Conservation (phyloP, 225 moss, liverwort and hornwort species). For the Lunularia cruciata region DNA sequence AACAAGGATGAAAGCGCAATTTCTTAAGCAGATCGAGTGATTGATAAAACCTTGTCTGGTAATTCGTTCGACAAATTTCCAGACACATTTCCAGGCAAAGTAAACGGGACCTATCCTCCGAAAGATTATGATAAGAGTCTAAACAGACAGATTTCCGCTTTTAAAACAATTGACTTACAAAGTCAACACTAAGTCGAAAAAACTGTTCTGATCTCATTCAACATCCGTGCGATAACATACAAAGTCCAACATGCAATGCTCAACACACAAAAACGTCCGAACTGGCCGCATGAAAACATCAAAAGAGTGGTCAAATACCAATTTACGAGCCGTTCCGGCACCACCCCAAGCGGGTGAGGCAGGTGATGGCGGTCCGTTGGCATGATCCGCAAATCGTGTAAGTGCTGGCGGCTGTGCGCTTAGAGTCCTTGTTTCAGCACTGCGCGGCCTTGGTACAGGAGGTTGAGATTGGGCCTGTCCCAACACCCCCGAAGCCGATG, state of each 20-base stretch:
- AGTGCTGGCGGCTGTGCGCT: conserved; percentile 46
- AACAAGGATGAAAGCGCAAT: too few relatives aligned
- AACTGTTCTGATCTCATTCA: too few relatives aligned
- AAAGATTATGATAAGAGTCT: too few relatives aligned
- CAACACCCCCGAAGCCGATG: conserved; percentile 82
- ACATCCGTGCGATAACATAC: too few relatives aligned
- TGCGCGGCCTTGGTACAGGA: conserved; percentile 68
- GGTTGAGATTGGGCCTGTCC: conserved; percentile 77
- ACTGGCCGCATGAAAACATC: not conserved
- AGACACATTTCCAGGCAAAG: too few relatives aligned
- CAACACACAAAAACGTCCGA: not conserved
- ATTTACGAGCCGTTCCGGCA: conserved; percentile 61
- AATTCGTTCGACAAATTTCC: too few relatives aligned
- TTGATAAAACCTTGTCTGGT: too few relatives aligned
- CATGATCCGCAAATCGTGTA: conserved; percentile 72
- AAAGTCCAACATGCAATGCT: not conserved
- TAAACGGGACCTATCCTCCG: too few relatives aligned
- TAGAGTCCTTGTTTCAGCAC: conserved; percentile 65
- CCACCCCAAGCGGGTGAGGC: conserved; percentile 69
- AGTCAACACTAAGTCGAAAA: too few relatives aligned
- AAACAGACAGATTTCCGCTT: too few relatives aligned
- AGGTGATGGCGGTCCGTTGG: conserved; percentile 41
- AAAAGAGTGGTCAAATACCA: conserved; percentile 45
- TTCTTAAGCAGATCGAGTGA: too few relatives aligned
- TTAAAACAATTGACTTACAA: too few relatives aligned